Evolutionary conservation across 1,284 basidiomycete genomes (phyloP).

Genomic region (Rhodotorula glutinis): DNA sequence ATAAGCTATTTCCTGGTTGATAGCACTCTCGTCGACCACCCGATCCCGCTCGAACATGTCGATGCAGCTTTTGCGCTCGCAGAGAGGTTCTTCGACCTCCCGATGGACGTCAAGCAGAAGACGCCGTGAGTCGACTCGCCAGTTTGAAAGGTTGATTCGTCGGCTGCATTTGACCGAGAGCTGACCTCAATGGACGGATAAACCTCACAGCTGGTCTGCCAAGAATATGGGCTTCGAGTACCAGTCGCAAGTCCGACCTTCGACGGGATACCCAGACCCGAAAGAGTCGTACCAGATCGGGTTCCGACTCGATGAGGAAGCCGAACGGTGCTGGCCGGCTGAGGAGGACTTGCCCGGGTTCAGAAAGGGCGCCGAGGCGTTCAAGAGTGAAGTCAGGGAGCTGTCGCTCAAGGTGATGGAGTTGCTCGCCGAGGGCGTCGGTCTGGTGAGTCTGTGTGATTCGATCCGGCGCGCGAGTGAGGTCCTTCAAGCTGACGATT

Average conservation of each 20-base stretch:
- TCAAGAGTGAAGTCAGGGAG: conserved; percentile 40
- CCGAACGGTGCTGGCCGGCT: conserved; percentile 39
- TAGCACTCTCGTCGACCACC: conserved; percentile 43
- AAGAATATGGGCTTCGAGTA: conserved; percentile 44
- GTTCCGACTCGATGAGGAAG: conserved; percentile 24
- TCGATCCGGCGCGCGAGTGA: no score
- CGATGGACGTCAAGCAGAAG: conserved; percentile 42
- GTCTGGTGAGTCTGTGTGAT: conserved; percentile 18
- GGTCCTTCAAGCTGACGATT: not conserved
- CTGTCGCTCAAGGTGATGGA: conserved; percentile 42
- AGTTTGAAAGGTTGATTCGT: not conserved
- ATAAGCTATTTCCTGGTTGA: no score
- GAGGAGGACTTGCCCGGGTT: conserved; percentile 40
- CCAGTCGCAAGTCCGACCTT: conserved; percentile 42
- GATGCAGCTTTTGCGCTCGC: conserved; percentile 41
- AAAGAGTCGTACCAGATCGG: conserved; percentile 45
- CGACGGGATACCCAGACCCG: conserved; percentile 44
- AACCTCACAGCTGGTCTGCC: conserved; percentile 26
- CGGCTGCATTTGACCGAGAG: not conserved
- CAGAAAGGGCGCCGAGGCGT: conserved; percentile 20
- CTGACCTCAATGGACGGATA: no score
- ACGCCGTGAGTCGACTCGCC: conserved; percentile 30
- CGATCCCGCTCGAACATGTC: conserved; percentile 40
- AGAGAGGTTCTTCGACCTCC: conserved; percentile 42
- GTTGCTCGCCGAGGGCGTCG: conserved; percentile 43